Evolutionary conservation across 2,329 filamentous ascomycete genomes (phyloP).

Genomic region (Sclerotinia glacialis): DNA sequence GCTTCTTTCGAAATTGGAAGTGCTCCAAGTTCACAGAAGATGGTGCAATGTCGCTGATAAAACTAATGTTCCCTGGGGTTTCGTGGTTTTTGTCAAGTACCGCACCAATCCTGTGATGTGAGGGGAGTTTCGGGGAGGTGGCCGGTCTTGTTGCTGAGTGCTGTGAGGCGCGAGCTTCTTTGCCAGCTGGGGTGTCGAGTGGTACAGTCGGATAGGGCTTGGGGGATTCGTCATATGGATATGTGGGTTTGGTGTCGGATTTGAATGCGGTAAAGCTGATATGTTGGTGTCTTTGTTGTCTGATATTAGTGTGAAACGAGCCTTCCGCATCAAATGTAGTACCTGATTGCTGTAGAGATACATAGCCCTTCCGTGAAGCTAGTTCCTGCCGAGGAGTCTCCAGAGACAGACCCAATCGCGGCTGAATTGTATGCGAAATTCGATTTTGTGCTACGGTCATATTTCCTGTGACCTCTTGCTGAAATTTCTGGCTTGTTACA

Average conservation of each 20-base stretch:
- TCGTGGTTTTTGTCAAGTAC: not conserved
- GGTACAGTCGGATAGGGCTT: not conserved
- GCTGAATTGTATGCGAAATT: not conserved
- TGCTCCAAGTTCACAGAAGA: conserved; percentile 36
- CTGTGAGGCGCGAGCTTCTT: not conserved
- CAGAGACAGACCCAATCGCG: not conserved
- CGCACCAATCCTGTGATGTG: not conserved
- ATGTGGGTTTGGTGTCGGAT: not conserved
- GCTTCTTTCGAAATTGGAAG: conserved; percentile 36
- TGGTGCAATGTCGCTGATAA: conserved; percentile 36
- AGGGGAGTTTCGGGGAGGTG: conserved; percentile 11
- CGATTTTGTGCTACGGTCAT: not conserved
- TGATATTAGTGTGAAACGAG: conserved; percentile 12
- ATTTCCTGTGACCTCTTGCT: not conserved
- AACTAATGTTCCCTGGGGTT: conserved; percentile 29
- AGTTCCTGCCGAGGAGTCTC: not conserved
- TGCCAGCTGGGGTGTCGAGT: not conserved
- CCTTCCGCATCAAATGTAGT: not conserved
- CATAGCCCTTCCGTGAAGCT: not conserved
- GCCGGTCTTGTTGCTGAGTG: not conserved
- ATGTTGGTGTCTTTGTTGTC: conserved; percentile 5
- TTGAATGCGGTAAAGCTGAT: not conserved
- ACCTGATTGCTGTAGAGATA: not conserved
- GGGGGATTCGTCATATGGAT: not conserved
- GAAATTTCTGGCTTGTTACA: not conserved